Percentiles rank a stretch among this genome's conserved stretches.
These are phyloP conservation scores for Aphanomyces cochlioides DNA, from an alignment of 352 stramenopile genomes.

Conservation along the genomic window DNA sequence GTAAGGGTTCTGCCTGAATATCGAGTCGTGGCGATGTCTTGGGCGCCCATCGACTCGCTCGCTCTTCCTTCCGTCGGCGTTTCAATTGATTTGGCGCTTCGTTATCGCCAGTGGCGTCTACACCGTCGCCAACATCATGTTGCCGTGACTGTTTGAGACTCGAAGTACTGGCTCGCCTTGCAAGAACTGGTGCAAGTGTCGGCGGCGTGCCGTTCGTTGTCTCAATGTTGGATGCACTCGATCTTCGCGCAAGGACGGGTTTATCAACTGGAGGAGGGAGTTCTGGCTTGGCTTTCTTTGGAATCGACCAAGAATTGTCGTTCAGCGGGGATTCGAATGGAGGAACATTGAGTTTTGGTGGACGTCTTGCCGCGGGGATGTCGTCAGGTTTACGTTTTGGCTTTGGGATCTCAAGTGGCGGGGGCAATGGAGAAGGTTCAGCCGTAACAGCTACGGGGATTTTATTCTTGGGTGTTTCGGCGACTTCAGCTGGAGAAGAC, in stretches of 20 bases:
- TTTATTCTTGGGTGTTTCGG: too few relatives aligned
- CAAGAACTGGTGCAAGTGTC: too few relatives aligned
- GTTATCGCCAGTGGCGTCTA: background rate
- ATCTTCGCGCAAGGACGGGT: background rate
- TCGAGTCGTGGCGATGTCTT: background rate
- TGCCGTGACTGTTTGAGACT: background rate
- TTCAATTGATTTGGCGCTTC: background rate
- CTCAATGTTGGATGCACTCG: conserved; percentile 8
- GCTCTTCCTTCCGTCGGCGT: background rate
- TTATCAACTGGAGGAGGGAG: background rate
- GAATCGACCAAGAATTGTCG: background rate
- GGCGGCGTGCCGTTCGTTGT: too few relatives aligned
- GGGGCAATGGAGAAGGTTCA: too few relatives aligned
- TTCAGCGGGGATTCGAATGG: background rate
- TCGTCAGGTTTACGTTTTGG: background rate
- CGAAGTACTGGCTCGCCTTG: background rate
- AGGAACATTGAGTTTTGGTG: background rate
- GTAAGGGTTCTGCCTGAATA: background rate
- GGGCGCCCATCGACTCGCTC: conserved; percentile 4
- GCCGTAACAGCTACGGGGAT: too few relatives aligned
- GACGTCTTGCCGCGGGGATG: background rate
- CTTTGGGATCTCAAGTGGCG: too few relatives aligned
- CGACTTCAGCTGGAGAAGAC: too few relatives aligned
- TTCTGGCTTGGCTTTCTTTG: background rate
- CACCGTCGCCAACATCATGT: background rate